phyloP scores from a whole-genome alignment of 1,284 basidiomycete genomes.

The Amylostereum areolatum region DNA sequence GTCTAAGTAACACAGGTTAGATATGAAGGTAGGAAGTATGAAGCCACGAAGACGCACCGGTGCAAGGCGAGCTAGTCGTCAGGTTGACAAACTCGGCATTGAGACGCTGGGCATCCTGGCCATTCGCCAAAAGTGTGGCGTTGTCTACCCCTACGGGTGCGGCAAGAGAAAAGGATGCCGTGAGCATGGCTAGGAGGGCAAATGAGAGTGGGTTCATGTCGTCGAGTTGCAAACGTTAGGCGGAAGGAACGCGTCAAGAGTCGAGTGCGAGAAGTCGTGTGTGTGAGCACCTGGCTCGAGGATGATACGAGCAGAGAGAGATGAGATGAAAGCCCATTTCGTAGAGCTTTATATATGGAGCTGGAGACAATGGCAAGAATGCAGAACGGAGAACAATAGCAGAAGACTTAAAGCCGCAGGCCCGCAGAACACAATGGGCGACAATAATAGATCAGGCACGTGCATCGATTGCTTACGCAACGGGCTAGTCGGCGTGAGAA shows the following conservation, averaged over 20 bases:
- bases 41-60: slow-evolving; percentile 25
- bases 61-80: slow-evolving; percentile 34
- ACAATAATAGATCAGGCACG: neutral
- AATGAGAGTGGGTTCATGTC: slow-evolving; percentile 16
- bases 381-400: neutral
- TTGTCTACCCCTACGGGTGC: slow-evolving; percentile 32
- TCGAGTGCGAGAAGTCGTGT: slow-evolving; percentile 7
- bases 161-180: slow-evolving; percentile 15
- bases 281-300: slow-evolving; percentile 17
- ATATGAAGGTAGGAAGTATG: neutral
- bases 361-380: neutral
- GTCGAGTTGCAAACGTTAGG: neutral
- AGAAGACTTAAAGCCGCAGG: neutral
- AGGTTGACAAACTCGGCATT: slow-evolving; percentile 38
- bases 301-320: neutral
- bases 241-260: neutral
- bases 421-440: neutral
- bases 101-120: slow-evolving; percentile 40
- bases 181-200: slow-evolving; percentile 14
- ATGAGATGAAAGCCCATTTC: neutral
- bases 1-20: slow-evolving; percentile 20
- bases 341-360: neutral
- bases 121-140: slow-evolving; percentile 37
- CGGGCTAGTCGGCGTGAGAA: neutral
- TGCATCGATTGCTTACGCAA: neutral